Evolutionary conservation across 345 rosid species (phyloP), one percentile per base, ranked within the genome.

Genomic region (Physaria fendleri): DNA sequence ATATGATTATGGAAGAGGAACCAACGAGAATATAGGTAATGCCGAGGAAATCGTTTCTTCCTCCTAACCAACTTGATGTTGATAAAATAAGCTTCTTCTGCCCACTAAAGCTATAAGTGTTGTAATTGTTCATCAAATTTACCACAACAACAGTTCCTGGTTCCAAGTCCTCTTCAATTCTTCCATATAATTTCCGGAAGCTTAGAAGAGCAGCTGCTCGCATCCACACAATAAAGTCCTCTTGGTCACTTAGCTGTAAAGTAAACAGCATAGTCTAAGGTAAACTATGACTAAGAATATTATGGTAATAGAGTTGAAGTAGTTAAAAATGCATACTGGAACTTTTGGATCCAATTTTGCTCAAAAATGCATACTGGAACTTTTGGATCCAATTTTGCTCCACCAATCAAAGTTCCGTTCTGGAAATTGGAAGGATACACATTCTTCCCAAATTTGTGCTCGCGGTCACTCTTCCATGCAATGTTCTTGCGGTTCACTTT

Each of bases 161-260:
- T 25, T 81, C 75, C 68, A 88, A 66, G 50, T 88, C 88, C 69
- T 81, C 83, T 76, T 85, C 96, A 16, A 88, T 85, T 76, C 82
- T 73, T 52, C 96, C 96, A 66, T 85, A 88, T 52, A 85, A 23
- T 71, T 88, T 88, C 45, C 86, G 68, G 72, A 88, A 88, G 80
- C 83, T 81, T 47, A 90, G 88, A n/a, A 82, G 72, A 17, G 96
- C 96, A 67, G 96, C 79, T 62, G 82, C 77, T 23, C 90, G 83
- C 93, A 88, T 85, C 96, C 96, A 85, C 25, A 88, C 82, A 3
- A 88, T 79, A 43, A 88, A 80, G 77, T 88, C 96, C 81, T 88
- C 96, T 72, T 88, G 90, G 56, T 83, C 77, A 29, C 90, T 80
- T 57, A 88, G 79, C 96, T 88, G 59, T 13, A 21, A 37, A 15